Evolutionary conservation across 169 alveolate species (phyloP).

Genomic region (Plasmodium adleri): DNA sequence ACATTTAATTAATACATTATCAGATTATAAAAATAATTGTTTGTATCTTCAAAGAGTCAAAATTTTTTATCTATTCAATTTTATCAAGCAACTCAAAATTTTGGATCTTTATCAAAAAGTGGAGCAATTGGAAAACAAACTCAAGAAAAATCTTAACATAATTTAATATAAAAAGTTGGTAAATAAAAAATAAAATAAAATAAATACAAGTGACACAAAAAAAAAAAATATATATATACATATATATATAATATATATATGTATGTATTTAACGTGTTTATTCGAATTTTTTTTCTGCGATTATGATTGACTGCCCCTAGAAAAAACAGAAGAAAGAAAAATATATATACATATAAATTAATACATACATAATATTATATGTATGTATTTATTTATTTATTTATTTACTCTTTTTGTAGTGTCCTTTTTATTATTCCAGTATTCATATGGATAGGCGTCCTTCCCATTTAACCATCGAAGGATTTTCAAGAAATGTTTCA

Average conservation of each 20-base stretch:
- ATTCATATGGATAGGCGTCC: conserved; percentile 35
- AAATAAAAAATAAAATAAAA: background rate
- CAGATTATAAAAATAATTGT: conserved; percentile 40
- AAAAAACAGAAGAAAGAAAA: background rate
- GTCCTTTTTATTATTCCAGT: conserved; percentile 12
- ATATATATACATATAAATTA: background rate
- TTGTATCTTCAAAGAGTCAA: conserved; percentile 4
- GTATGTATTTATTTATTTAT: background rate
- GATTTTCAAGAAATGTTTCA: conserved; percentile 16
- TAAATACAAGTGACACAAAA: background rate
- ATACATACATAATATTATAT: background rate
- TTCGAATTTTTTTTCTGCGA: conserved; percentile 36
- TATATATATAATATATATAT: background rate
- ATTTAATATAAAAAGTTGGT: background rate
- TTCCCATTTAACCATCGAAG: conserved; percentile 52
- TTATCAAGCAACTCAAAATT: conserved; percentile 22
- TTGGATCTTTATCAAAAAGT: conserved; percentile 40
- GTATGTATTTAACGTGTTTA: background rate
- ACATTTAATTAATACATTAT: conserved; percentile 22
- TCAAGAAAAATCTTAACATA: conserved; percentile 7
- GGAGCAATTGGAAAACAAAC: background rate
- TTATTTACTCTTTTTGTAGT: background rate
- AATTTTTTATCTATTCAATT: conserved; percentile 16
- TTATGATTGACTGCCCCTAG: conserved; percentile 15
- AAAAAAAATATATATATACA: background rate